Percentiles rank a stretch among this genome's conserved stretches.
These are phyloP conservation scores for Omphalotus guepiniiformis DNA, from an alignment of 768 basidiomycete species.

Conservation along the genomic window DNA sequence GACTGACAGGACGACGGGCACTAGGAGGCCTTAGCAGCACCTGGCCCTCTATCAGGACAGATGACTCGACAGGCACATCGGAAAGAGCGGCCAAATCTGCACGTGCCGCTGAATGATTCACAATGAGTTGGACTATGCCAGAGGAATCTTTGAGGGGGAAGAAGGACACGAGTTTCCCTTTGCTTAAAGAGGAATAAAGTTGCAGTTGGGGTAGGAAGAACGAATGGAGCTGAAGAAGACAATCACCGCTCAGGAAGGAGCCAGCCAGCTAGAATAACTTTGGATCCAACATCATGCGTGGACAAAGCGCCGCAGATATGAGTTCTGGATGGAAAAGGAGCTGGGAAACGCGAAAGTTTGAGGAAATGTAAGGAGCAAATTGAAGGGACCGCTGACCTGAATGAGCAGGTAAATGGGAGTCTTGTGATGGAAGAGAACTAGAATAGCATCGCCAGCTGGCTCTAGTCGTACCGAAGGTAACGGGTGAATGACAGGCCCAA, in stretches of 20 bases:
- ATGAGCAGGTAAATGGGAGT: constrained; percentile 13
- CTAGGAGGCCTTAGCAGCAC: constrained; percentile 61
- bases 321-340: constrained; percentile 55
- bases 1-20: constrained; percentile 59
- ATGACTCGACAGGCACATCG: constrained; percentile 70
- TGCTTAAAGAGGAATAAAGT: constrained; percentile 47
- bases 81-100: constrained; percentile 43
- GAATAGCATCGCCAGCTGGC: constrained; percentile 15
- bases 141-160: constrained; percentile 79
- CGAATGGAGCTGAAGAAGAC: constrained; percentile 28
- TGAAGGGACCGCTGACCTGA: constrained; percentile 31
- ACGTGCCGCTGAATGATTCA: constrained; percentile 37
- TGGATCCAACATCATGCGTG: constrained; percentile 43
- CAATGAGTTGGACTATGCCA: constrained; percentile 77
- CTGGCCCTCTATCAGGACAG: constrained; percentile 68
- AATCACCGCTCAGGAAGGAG: constrained; percentile 77
- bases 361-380: constrained; percentile 13
- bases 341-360: constrained; percentile 27
- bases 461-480: background rate
- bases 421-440: constrained; percentile 17
- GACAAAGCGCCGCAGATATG: constrained; percentile 63
- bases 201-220: constrained; percentile 17
- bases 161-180: constrained; percentile 73
- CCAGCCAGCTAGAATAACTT: constrained; percentile 78
- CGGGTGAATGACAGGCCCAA: constrained; percentile 2